phyloP scores from a whole-genome alignment of 2,329 filamentous ascomycete species.

The Nigrograna mackinnonii region DNA sequence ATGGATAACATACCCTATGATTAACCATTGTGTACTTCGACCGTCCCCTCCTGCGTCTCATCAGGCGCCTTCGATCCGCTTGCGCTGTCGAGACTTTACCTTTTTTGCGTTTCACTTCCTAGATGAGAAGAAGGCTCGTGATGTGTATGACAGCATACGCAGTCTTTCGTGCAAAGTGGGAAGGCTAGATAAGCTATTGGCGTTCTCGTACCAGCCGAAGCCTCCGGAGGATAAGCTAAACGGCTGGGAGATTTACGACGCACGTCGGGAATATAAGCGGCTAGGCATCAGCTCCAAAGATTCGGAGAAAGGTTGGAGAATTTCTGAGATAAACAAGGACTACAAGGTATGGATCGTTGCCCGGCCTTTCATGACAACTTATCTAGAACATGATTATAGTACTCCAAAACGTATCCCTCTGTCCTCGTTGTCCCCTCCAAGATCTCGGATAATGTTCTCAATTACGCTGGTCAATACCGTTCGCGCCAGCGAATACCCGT shows the following conservation, averaged over 20 bases:
- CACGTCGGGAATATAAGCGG: slow-evolving; percentile 80
- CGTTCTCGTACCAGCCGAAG: slow-evolving; percentile 81
- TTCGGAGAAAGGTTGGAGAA: slow-evolving; percentile 81
- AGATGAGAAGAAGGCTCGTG: slow-evolving; percentile 73
- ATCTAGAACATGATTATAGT: slow-evolving; percentile 48
- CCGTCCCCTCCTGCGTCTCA: slow-evolving; percentile 71
- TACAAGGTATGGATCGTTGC: slow-evolving; percentile 59
- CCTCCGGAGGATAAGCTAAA: slow-evolving; percentile 73
- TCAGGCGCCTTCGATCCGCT: slow-evolving; percentile 78
- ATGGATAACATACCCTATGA: slow-evolving; percentile 95
- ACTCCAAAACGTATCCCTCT: slow-evolving; percentile 90
- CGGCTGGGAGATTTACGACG: slow-evolving; percentile 85
- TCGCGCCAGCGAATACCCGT: slow-evolving; percentile 87
- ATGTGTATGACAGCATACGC: slow-evolving; percentile 87
- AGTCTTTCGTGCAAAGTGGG: slow-evolving; percentile 79
- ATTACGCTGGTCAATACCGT: slow-evolving; percentile 87
- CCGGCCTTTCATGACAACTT: not conserved
- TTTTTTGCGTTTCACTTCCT: slow-evolving; percentile 90
- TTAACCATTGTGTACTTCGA: slow-evolving; percentile 77
- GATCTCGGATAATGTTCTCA: slow-evolving; percentile 96
- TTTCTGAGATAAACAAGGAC: slow-evolving; percentile 87
- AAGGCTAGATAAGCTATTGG: slow-evolving; percentile 85
- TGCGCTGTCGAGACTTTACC: slow-evolving; percentile 91
- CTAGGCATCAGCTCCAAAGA: slow-evolving; percentile 85
- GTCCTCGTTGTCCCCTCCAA: slow-evolving; percentile 81